Conservation (phyloP, 1,284 basidiomycete species). For the Puccinia coronata region DNA sequence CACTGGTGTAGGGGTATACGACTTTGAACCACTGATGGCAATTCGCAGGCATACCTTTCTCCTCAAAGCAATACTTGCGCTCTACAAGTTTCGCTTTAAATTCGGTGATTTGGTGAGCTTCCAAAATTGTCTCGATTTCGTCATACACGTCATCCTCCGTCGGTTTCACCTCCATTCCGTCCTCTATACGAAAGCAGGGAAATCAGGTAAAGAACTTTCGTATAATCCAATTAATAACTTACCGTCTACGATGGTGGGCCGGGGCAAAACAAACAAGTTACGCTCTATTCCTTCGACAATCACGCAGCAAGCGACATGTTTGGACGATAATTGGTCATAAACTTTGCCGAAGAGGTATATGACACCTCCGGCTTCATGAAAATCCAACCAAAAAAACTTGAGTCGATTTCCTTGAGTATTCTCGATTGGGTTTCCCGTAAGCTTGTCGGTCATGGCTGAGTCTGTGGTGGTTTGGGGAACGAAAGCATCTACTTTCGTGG, state of each 20-base stretch:
- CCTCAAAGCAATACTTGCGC: conserved; percentile 90
- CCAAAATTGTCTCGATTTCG: conserved; percentile 80
- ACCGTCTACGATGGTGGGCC: conserved; percentile 67
- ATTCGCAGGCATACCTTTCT: conserved; percentile 75
- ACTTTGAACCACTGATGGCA: conserved; percentile 90
- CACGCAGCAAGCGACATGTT: conserved; percentile 84
- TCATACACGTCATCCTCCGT: conserved; percentile 70
- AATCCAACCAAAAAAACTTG: conserved; percentile 92
- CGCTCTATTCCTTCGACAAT: conserved; percentile 82
- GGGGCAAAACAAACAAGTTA: conserved; percentile 89
- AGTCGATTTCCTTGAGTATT: conserved; percentile 75
- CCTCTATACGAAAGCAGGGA: conserved; percentile 23
- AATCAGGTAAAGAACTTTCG: neutral
- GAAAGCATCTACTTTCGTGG: conserved; percentile 33
- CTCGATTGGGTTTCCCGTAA: conserved; percentile 62
- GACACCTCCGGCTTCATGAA: conserved; percentile 77
- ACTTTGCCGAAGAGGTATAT: conserved; percentile 83
- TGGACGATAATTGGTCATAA: conserved; percentile 69
- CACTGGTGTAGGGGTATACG: conserved; percentile 78
- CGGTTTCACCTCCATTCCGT: conserved; percentile 54
- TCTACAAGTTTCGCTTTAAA: conserved; percentile 75
- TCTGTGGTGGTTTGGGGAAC: conserved; percentile 47
- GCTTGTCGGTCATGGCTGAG: conserved; percentile 55
- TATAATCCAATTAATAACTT: conserved; percentile 55
- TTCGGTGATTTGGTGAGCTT: conserved; percentile 67